These are phyloP conservation scores for Suillus luteus DNA, from an alignment of 768 basidiomycete species.

Conservation along the genomic window DNA sequence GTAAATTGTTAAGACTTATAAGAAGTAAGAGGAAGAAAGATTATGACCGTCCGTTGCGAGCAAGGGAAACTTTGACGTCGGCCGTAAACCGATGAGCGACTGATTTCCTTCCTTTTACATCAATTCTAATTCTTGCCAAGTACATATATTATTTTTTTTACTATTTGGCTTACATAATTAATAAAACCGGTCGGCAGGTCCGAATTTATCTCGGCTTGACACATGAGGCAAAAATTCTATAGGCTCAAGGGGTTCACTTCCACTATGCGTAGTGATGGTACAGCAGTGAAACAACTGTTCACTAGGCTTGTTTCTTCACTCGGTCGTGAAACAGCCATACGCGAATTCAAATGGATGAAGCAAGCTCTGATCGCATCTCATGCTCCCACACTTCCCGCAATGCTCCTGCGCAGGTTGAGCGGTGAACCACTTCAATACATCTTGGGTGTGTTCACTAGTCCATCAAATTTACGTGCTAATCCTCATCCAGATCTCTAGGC, in stretches of 20 bases:
- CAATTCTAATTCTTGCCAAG: conserved; percentile 4
- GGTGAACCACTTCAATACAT: conserved; percentile 93
- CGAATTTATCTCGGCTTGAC: background rate
- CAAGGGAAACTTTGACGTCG: conserved; percentile 20
- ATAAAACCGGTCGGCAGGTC: conserved; percentile 11
- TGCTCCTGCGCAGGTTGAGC: conserved; percentile 58
- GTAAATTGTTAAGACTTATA: background rate
- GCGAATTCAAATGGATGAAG: conserved; percentile 54
- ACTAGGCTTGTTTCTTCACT: conserved; percentile 36
- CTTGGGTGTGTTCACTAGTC: conserved; percentile 54
- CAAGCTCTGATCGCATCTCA: conserved; percentile 27
- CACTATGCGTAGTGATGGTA: conserved; percentile 9
- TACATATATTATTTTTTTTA: conserved; percentile 7
- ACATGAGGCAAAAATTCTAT: conserved; percentile 18
- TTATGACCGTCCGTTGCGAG: conserved; percentile 1
- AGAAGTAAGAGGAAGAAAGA: background rate
- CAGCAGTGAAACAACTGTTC: conserved; percentile 22
- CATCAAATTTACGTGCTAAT: background rate
- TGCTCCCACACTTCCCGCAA: conserved; percentile 36
- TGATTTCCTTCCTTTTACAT: conserved; percentile 17
- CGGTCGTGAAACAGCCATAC: conserved; percentile 37
- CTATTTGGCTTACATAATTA: conserved; percentile 13
- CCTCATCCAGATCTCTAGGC: conserved; percentile 37
- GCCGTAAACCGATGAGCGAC: conserved; percentile 23
- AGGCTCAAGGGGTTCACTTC: background rate